Conservation (phyloP, 495 filamentous ascomycete species). For the Penicillium soppii region DNA sequence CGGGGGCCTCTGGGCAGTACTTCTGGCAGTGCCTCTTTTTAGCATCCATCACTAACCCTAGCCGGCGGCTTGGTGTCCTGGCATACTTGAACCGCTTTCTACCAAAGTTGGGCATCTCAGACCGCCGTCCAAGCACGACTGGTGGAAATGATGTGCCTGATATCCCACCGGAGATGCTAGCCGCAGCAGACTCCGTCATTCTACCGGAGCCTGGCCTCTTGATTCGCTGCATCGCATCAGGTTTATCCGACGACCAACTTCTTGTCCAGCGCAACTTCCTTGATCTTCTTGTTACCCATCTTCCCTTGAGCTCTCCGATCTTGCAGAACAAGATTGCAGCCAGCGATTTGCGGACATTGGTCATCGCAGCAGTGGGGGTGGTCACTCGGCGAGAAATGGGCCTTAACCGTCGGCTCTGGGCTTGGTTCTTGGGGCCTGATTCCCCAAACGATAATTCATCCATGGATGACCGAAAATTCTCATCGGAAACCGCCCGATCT, state of each 20-base stretch:
- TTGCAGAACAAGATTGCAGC: constrained; percentile 69
- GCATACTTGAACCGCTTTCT: constrained; percentile 80
- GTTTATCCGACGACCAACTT: constrained; percentile 84
- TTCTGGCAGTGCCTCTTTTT: constrained; percentile 99
- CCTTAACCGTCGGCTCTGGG: constrained; percentile 88
- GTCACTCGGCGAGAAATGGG: constrained; percentile 92
- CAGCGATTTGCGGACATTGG: constrained; percentile 74
- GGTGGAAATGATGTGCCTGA: constrained; percentile 21
- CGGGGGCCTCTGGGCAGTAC: constrained; percentile 70
- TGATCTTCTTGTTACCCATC: constrained; percentile 85
- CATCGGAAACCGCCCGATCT: constrained; percentile 44
- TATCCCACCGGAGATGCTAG: constrained; percentile 28
- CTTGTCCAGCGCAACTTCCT: constrained; percentile 92
- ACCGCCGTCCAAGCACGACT: constrained; percentile 32
- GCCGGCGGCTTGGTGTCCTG: constrained; percentile 78
- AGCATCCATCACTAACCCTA: constrained; percentile 83
- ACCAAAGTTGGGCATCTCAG: constrained; percentile 62
- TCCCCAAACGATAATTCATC: constrained; percentile 47
- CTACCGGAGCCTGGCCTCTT: constrained; percentile 91
- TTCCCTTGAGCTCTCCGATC: constrained; percentile 84
- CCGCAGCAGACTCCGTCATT: constrained; percentile 69
- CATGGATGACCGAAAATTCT: constrained; percentile 48
- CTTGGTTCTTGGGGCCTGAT: constrained; percentile 93
- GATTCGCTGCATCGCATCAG: constrained; percentile 85
- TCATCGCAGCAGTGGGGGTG: constrained; percentile 79